Percentiles rank a stretch among this genome's conserved stretches.
phyloP scores from a whole-genome alignment of 2,329 filamentous ascomycete genomes.

The Penicillium olsonii region DNA sequence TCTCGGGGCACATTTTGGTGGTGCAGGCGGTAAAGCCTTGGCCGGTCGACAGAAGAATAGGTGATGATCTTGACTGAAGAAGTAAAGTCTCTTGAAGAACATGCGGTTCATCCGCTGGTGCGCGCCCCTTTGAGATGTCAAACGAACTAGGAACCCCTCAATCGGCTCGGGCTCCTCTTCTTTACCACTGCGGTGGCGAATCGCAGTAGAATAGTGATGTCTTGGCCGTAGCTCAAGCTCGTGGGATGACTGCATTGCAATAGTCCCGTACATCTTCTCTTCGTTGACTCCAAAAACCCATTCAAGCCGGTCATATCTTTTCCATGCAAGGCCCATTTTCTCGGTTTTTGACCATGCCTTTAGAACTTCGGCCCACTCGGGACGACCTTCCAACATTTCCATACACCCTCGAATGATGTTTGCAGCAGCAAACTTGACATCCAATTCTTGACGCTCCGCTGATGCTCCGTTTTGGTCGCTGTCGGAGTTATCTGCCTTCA shows the following conservation, averaged over 20 bases:
- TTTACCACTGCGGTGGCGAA: constrained; percentile 39
- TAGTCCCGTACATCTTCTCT: constrained; percentile 68
- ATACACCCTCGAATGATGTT: constrained; percentile 60
- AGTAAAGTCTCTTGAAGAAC: constrained; percentile 67
- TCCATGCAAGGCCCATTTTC: constrained; percentile 67
- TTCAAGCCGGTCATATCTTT: constrained; percentile 67
- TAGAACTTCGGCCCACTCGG: constrained; percentile 62
- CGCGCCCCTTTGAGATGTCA: constrained; percentile 64
- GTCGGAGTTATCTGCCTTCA: constrained; percentile 40
- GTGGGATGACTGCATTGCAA: constrained; percentile 67
- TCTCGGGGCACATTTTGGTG: constrained; percentile 54
- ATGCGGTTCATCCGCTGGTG: constrained; percentile 60
- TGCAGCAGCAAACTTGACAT: constrained; percentile 58
- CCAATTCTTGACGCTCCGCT: constrained; percentile 35
- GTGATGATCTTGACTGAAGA: constrained; percentile 64
- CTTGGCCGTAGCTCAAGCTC: constrained; percentile 67
- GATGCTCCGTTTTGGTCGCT: constrained; percentile 47
- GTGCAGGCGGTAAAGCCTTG: constrained; percentile 60
- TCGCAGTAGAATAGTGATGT: constrained; percentile 61
- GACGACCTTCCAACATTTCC: constrained; percentile 57
- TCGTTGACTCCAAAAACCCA: constrained; percentile 68
- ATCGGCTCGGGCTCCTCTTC: constrained; percentile 62
- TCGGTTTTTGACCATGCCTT: constrained; percentile 60
- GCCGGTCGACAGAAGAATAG: constrained; percentile 64
- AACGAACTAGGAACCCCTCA: constrained; percentile 66